Evolutionary conservation across 192 early-diverging fungal genomes (phyloP), one percentile per base, ranked within the genome.

Genomic region (Gaertneriomyces sp.): DNA sequence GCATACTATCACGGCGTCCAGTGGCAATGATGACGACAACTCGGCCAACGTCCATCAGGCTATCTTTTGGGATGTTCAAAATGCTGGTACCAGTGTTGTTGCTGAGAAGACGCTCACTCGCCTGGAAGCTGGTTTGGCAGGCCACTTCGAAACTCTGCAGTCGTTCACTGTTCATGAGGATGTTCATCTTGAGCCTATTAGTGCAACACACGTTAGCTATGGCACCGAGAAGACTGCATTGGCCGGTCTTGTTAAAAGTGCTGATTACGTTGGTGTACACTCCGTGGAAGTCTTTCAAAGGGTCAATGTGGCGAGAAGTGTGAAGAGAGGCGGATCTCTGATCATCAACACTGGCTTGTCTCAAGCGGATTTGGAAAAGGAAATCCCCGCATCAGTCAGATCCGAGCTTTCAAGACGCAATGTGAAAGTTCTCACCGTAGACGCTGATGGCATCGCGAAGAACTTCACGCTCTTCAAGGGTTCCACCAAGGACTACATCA

Each of bases 211-310:
- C 47, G 52, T 93, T 19, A 75, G 84, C 11, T 87, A 81, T 65
- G 71, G 81, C 45, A 72, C 72, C 12, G 69, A 58, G 40, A 60
- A 63, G 16, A 63, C 69, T 53, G 64, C 68, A 7, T 50, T 54
- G 19, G 63, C 70, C n/a, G 58, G 76, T 46, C 68, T 78, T 8
- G 61, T 82, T 42, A 58, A 66, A 3, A 51, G 69, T 44, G 88
- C 85, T 5, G 73, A 83, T 57, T 89, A 82, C 60, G 81, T 87
- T 10, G 73, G 71, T 6, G 79, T 91, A 40, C 87, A 93, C 61
- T 80, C 90, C 67, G 45, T 82, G 8, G 61, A 69, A 41, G 45
- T 91, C 38, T 66, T 86, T 55, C 67, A 75, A 33, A 76, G 78
- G 57, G 87, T 85, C 74, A 82, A 91, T 56, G 74, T 85, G 43